Base-by-base conservation (phyloP, 2,329 filamentous ascomycete species). In the Alternaria triticina region DNA sequence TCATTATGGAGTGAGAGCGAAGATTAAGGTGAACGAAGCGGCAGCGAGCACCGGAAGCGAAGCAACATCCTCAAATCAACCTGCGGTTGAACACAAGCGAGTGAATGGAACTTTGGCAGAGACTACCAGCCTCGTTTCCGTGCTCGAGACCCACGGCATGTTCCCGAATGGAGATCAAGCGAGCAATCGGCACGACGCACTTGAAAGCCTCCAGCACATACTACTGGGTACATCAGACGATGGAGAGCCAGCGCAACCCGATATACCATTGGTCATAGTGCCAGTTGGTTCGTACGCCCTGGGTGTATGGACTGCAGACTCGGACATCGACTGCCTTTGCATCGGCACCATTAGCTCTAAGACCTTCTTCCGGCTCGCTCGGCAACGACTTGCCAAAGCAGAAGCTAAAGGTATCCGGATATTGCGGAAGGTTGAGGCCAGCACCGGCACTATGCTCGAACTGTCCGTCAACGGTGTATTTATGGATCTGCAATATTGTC, bases 221-320 rank as follows among this genome's bases (percentile, higher is more conserved):
- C 87, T 47, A 65, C 81, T 49, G 79, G 85, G 46, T 62, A 75
- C 8, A 13, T 70, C 69, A 1, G 52, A 45, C 22, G 58, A 54
- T 27, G 33, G 68, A 6, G 47, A 67, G 5, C 46, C 59, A 30
- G 57, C 12, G 23, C 46, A 45, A 4, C 62, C 71, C 2, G 69
- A 73, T 9, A 71, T 76, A 44, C 74, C 83, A 1, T 79, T 90
- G 40, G 79, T 88, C 1, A 71, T 91, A 8, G 82, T 87, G 6
- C 83, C 89, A 0, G 87, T 91, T n/a, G 90, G 89, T 1, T 91
- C 89, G 1, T 90, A 89, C 70, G 87, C 86, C 4, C 79, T 91
- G 4, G 86, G 86, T 10, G 85, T 89, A 4, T 91, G 89, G 87
- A 87, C 86, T 2, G 70, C 80, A 2, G 74, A 82, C 0, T 91